Evolutionary conservation across 1,139 yeast genomes (phyloP).

Genomic region (Debaryomycetaceae sp.): DNA sequence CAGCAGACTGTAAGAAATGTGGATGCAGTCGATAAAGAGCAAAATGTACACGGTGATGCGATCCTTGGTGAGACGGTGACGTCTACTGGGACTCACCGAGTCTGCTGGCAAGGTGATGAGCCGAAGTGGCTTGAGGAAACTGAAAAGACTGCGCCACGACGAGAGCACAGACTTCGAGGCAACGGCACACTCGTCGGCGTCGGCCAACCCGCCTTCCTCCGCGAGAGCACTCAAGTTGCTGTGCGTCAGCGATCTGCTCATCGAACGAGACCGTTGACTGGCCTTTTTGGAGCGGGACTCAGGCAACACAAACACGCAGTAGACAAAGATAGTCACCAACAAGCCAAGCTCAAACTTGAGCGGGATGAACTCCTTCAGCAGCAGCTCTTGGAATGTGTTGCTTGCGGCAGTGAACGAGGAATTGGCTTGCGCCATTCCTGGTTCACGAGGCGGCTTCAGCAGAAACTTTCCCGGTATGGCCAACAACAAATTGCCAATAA

Average conservation of each 20-base stretch:
- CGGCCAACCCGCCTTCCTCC: no score
- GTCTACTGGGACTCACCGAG: slow-evolving; percentile 16
- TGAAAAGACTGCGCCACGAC: slow-evolving; percentile 11
- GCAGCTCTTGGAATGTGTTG: slow-evolving; percentile 8
- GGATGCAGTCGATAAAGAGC: slow-evolving; percentile 42
- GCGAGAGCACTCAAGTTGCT: no score
- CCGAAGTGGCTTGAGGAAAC: slow-evolving; percentile 46
- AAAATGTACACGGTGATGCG: slow-evolving; percentile 40
- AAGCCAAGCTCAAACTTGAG: slow-evolving; percentile 25
- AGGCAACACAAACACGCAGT: slow-evolving; percentile 41
- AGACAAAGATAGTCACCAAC: slow-evolving; percentile 21
- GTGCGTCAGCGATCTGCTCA: slow-evolving; percentile 6
- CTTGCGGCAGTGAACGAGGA: neutral
- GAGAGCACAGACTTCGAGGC: neutral
- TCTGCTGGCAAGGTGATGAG: slow-evolving; percentile 36
- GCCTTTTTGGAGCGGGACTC: slow-evolving; percentile 55
- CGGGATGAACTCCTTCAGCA: slow-evolving; percentile 23
- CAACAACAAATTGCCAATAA: slow-evolving; percentile 43
- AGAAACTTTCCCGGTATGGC: slow-evolving; percentile 13
- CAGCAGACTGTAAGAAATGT: slow-evolving; percentile 33
- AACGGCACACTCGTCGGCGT: neutral
- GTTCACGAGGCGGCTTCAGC: neutral
- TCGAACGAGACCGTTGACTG: slow-evolving; percentile 44
- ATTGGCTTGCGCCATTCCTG: no score
- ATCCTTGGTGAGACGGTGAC: slow-evolving; percentile 13